Conservation (phyloP, 73 alveolate genomes). For the Halteria grandinella region DNA sequence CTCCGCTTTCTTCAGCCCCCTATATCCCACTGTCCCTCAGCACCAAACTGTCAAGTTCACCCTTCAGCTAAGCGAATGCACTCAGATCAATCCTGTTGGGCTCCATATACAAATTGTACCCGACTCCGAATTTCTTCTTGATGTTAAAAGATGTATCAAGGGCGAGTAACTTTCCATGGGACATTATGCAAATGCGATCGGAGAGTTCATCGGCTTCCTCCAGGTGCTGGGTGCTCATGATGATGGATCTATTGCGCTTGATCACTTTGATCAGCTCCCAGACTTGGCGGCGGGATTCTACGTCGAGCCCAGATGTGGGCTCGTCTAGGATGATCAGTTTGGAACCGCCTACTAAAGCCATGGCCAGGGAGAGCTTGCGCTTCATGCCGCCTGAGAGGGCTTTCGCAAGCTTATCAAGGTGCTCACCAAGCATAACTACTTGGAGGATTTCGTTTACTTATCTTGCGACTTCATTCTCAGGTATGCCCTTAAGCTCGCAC, state of each 20-base stretch:
- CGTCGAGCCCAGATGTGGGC: constrained; percentile 87
- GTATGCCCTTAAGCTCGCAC: constrained; percentile 40
- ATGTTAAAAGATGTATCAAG: constrained; percentile 78
- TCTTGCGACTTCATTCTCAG: neutral
- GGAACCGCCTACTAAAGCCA: constrained; percentile 71
- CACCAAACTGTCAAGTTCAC: no score
- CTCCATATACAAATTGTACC: constrained; percentile 74
- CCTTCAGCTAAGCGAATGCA: no score
- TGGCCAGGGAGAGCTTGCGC: constrained; percentile 78
- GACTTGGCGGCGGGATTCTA: constrained; percentile 67
- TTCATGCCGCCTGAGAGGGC: constrained; percentile 77
- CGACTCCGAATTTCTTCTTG: constrained; percentile 81
- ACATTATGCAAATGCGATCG: constrained; percentile 91
- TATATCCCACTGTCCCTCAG: neutral
- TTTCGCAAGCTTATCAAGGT: constrained; percentile 42
- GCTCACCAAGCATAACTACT: constrained; percentile 46
- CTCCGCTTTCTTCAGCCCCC: constrained; percentile 16
- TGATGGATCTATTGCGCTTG: constrained; percentile 66
- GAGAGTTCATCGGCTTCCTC: constrained; percentile 96
- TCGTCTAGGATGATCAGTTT: constrained; percentile 79
- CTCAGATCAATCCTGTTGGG: constrained; percentile 13
- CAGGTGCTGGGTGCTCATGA: constrained; percentile 87
- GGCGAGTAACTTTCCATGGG: constrained; percentile 85
- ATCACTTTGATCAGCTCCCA: constrained; percentile 68
- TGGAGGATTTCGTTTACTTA: neutral